Evolutionary conservation across 2,329 filamentous ascomycete species (phyloP).

Genomic region (Rhexocercosporidium sp.): DNA sequence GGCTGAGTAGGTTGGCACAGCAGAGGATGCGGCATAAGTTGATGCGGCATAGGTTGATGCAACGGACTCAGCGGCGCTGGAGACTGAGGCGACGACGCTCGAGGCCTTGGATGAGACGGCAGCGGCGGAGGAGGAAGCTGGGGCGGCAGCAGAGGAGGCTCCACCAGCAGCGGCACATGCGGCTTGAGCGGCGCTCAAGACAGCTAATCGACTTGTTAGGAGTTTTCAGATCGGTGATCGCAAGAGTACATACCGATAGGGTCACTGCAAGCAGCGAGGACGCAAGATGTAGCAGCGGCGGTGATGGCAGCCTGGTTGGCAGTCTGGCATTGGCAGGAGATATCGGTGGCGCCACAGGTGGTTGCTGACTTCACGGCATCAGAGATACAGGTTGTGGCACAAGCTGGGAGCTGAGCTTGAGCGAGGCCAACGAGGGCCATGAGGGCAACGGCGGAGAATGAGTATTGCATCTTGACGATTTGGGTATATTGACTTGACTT

Average conservation of each 20-base stretch:
- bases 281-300: conserved; percentile 30
- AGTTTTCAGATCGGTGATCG: neutral
- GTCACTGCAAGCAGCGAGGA: conserved; percentile 29
- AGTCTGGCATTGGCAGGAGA: conserved; percentile 32
- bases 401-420: conserved; percentile 30
- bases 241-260: conserved; percentile 24
- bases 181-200: conserved; percentile 19
- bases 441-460: conserved; percentile 28
- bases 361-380: conserved; percentile 30
- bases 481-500: neutral
- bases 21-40: neutral
- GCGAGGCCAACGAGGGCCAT: conserved; percentile 25
- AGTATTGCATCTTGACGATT: conserved; percentile 33
- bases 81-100: neutral
- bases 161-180: conserved; percentile 16
- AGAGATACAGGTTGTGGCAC: conserved; percentile 31
- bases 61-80: neutral
- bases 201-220: conserved; percentile 15
- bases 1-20: neutral
- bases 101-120: neutral
- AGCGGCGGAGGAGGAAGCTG: neutral
- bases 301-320: conserved; percentile 31
- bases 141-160: neutral
- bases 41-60: neutral
- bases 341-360: conserved; percentile 28